Base-by-base conservation (phyloP, 306 rosid species). In the Trifolium dubium region DNA sequence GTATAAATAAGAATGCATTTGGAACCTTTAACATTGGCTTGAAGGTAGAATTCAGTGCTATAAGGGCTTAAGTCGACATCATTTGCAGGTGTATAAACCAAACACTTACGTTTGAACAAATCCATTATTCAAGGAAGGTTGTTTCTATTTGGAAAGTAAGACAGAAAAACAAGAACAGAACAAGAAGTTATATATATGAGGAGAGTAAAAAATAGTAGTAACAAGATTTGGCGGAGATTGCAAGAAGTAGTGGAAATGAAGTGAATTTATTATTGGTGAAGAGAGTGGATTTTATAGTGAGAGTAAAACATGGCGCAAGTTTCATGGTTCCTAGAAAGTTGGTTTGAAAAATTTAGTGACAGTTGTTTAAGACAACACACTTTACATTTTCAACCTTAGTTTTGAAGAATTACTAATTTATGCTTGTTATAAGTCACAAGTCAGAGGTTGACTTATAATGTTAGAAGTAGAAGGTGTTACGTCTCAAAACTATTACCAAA, bases 1-100 rank as follows among this genome's bases (percentile, higher is more conserved):
- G 1, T 35, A 13, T 11, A 23, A 65, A 65, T 65, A 29, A 34
- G 10, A 71, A 11, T 47, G 54, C 46, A 47, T 37, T 54, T 54
- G 30, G 75, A 62, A 89, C 98, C 98, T 89, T 91, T 91, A 78
- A 93, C 98, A 78, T 91, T 73, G 65, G 98, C 96, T 74, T 67
- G 89, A 34, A 87, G 87, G 82, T 93, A 93, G 86, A 64, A 68
- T 68, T 93, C 86, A 68, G 70, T 79, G 72, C 97, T 93, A 0
- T 64, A 51, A 63, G 93, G 71, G 17, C 87, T 77, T 40, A 93
- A 80, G 75, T 93, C 97, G 5, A 93, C 86, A 54, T 85, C 86
- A 5, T 80, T 78, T 18, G 73, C 89, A 0, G 94, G 90, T 44
- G 76, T 79, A 80, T 86, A 93, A 62, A 84, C 85, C 41, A 83